These are phyloP conservation scores for Sporisorium graminicola DNA, from an alignment of 1,284 basidiomycete species.

Conservation along the genomic window DNA sequence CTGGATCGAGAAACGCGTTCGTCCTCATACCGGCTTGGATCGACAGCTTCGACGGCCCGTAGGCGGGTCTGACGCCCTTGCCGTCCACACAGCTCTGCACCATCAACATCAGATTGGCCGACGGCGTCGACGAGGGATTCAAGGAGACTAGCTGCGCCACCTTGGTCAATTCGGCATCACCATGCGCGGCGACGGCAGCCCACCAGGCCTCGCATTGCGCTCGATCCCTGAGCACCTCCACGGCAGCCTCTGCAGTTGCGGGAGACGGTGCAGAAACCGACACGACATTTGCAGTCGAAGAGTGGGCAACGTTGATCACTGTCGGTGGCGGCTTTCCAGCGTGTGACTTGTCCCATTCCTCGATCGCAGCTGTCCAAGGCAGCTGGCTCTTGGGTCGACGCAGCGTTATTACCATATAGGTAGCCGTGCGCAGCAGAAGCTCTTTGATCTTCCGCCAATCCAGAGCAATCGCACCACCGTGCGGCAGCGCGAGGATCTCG, in stretches of 20 bases:
- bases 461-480: constrained; percentile 43
- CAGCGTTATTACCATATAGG: constrained; percentile 43
- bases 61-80: constrained; percentile 7
- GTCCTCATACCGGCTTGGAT: constrained; percentile 18
- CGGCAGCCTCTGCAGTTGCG: constrained; percentile 11
- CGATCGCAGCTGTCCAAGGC: constrained; percentile 33
- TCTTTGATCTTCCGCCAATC: constrained; percentile 37
- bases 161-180: constrained; percentile 32
- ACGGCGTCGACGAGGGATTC: constrained; percentile 27
- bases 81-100: constrained; percentile 33
- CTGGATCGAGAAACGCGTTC: constrained; percentile 29
- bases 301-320: constrained; percentile 28
- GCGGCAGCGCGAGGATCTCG: constrained; percentile 34
- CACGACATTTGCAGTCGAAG: constrained; percentile 2
- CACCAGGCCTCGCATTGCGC: constrained; percentile 17
- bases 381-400: constrained; percentile 27
- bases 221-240: constrained; percentile 8
- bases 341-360: constrained; percentile 18
- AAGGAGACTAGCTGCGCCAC: constrained; percentile 21
- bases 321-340: constrained; percentile 8
- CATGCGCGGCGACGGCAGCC: constrained; percentile 7
- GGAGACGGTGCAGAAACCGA: constrained; percentile 12
- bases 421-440: constrained; percentile 32
- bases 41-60: constrained; percentile 25
- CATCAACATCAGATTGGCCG: constrained; percentile 27